These are phyloP conservation scores for Brasenia schreberi DNA, from an alignment of 164 flowering plant species.

Conservation along the genomic window DNA sequence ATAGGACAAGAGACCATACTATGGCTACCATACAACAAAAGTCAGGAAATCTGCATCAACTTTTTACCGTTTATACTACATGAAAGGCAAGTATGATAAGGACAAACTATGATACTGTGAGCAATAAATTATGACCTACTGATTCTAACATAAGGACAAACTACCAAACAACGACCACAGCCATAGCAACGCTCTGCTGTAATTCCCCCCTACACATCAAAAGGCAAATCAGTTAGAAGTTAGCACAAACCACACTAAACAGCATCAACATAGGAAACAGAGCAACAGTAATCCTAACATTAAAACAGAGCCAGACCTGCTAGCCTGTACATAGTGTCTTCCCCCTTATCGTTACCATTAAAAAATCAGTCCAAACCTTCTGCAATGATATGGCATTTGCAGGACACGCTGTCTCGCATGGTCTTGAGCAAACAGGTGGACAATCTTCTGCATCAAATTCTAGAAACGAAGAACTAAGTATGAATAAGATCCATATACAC, in stretches of 20 bases:
- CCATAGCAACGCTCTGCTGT: slow-evolving; percentile 79
- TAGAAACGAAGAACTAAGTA: slow-evolving; percentile 4
- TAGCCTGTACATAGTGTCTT: not conserved
- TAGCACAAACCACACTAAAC: not conserved
- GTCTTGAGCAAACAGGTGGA: slow-evolving; percentile 62
- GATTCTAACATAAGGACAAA: slow-evolving; percentile 81
- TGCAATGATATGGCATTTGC: slow-evolving; percentile 57
- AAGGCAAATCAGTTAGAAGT: not conserved
- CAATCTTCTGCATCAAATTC: slow-evolving; percentile 80
- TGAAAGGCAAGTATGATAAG: no score
- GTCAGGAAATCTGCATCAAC: no score
- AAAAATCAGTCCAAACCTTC: not conserved
- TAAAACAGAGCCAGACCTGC: not conserved
- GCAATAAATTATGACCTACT: slow-evolving; percentile 21
- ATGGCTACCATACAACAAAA: no score
- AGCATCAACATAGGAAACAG: not conserved
- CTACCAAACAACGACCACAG: slow-evolving; percentile 78
- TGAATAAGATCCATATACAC: no score
- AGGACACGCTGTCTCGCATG: slow-evolving; percentile 79
- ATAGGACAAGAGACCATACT: no score
- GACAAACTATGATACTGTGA: no score
- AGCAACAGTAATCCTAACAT: not conserved
- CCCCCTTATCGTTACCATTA: not conserved
- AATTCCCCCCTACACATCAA: slow-evolving; percentile 47
- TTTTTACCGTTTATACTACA: no score